These are phyloP conservation scores for Sophora flavescens DNA, from an alignment of 306 rosid species.

Conservation along the genomic window DNA sequence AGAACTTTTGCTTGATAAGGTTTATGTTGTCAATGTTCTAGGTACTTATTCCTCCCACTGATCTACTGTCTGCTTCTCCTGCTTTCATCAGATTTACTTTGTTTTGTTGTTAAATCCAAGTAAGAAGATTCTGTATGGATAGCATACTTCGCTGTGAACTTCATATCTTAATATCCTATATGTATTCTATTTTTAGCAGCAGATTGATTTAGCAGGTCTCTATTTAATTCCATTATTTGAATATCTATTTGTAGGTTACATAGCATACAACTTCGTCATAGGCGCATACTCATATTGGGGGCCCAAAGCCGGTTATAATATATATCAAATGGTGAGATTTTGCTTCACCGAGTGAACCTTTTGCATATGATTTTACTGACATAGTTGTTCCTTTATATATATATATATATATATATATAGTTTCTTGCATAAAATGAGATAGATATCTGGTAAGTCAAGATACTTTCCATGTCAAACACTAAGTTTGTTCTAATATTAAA, in stretches of 20 bases:
- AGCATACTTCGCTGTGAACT: slow-evolving; percentile 11
- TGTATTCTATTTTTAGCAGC: slow-evolving; percentile 14
- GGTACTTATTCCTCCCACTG: slow-evolving; percentile 60
- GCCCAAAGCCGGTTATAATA: slow-evolving; percentile 82
- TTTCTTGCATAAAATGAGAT: slow-evolving; percentile 5
- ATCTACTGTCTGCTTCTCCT: slow-evolving; percentile 31
- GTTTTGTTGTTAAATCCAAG: slow-evolving; percentile 30
- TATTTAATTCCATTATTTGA: slow-evolving; percentile 32
- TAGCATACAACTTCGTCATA: slow-evolving; percentile 79
- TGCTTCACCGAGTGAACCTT: too few species aligned
- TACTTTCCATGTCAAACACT: slow-evolving; percentile 17
- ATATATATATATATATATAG: too few species aligned
- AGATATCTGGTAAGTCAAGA: slow-evolving; percentile 14
- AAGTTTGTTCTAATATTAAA: slow-evolving; percentile 22
- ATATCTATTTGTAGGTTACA: slow-evolving; percentile 62
- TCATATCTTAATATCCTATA: not conserved
- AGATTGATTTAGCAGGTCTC: slow-evolving; percentile 20
- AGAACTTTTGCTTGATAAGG: slow-evolving; percentile 70
- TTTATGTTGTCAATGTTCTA: slow-evolving; percentile 72
- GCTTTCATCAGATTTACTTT: slow-evolving; percentile 18
- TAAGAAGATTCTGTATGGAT: slow-evolving; percentile 29
- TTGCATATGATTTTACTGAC: slow-evolving; percentile 15
- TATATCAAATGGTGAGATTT: slow-evolving; percentile 77
- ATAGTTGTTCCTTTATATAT: not conserved
- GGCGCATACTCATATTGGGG: slow-evolving; percentile 98